Percentiles rank a stretch among this genome's conserved stretches.
phyloP scores from a whole-genome alignment of 2,329 filamentous ascomycete species.

The Coleophoma crateriformis region DNA sequence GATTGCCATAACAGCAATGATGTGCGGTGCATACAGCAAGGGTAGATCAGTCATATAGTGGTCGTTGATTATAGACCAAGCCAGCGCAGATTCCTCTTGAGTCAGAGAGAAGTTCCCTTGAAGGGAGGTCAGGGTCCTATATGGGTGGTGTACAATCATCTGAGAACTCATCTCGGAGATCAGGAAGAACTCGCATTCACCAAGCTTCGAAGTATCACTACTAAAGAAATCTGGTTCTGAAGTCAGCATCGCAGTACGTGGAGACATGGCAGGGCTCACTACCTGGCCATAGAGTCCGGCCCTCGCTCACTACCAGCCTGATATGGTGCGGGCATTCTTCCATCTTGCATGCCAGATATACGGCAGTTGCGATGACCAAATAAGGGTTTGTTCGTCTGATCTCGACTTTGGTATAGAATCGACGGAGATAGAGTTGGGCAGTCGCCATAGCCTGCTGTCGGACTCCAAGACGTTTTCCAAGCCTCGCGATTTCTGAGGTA shows the following conservation, averaged over 20 bases:
- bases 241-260: conserved; percentile 6
- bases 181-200: conserved; percentile 70
- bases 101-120: conserved; percentile 53
- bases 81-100: conserved; percentile 58
- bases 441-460: conserved; percentile 92
- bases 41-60: conserved; percentile 68
- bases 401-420: conserved; percentile 88
- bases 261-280: conserved; percentile 16
- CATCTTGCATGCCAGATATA: conserved; percentile 97
- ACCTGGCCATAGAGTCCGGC: conserved; percentile 77
- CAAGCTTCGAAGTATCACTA: conserved; percentile 61
- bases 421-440: conserved; percentile 88
- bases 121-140: conserved; percentile 61
- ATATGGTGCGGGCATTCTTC: conserved; percentile 98
- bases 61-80: conserved; percentile 69
- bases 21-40: conserved; percentile 61
- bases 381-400: conserved; percentile 92
- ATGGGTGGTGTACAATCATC: conserved; percentile 69
- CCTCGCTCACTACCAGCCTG: conserved; percentile 80
- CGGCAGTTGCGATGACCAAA: conserved; percentile 83
- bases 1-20: conserved; percentile 65
- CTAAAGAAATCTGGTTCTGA: conserved; percentile 49
- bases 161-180: conserved; percentile 72
- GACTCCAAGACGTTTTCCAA: conserved; percentile 78
- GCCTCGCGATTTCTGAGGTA: conserved; percentile 66